Evolutionary conservation across 148 eudicot genomes (phyloP).

Genomic region (Nyssa sinensis): DNA sequence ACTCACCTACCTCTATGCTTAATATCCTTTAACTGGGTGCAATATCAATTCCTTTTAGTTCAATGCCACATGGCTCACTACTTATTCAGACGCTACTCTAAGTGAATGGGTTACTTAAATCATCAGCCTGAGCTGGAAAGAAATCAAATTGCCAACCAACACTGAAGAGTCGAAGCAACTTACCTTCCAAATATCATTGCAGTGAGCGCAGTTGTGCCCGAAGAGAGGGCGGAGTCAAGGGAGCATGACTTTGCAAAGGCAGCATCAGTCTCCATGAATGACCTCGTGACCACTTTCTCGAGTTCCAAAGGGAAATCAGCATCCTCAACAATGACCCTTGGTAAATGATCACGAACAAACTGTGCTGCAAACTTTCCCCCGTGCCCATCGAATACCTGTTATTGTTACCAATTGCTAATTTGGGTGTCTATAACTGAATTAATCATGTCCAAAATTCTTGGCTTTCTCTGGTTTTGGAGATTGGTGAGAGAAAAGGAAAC

Average conservation of each 20-base stretch:
- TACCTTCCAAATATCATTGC: slow-evolving; percentile 99
- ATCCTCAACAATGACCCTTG: slow-evolving; percentile 87
- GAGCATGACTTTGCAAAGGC: slow-evolving; percentile 80
- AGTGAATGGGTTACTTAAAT: background rate
- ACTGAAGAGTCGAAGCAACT: slow-evolving; percentile 6
- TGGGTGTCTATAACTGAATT: background rate
- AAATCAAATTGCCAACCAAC: background rate
- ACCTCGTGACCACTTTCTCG: slow-evolving; percentile 87
- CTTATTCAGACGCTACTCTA: background rate
- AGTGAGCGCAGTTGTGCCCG: slow-evolving; percentile 97
- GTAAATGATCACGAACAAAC: slow-evolving; percentile 88
- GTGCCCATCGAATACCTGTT: slow-evolving; percentile 96
- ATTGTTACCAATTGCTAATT: background rate
- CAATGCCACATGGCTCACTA: background rate
- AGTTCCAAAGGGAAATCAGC: slow-evolving; percentile 85
- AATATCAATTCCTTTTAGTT: background rate
- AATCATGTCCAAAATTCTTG: background rate
- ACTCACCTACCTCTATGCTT: background rate
- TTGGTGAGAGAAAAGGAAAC: too few species aligned
- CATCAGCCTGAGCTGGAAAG: background rate
- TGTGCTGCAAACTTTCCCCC: slow-evolving; percentile 92
- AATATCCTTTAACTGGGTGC: background rate
- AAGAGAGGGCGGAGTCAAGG: slow-evolving; percentile 55
- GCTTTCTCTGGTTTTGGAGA: too few species aligned
- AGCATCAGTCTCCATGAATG: slow-evolving; percentile 77